Evolutionary conservation across 345 rosid species (phyloP).

Genomic region (Carallia brachiata): DNA sequence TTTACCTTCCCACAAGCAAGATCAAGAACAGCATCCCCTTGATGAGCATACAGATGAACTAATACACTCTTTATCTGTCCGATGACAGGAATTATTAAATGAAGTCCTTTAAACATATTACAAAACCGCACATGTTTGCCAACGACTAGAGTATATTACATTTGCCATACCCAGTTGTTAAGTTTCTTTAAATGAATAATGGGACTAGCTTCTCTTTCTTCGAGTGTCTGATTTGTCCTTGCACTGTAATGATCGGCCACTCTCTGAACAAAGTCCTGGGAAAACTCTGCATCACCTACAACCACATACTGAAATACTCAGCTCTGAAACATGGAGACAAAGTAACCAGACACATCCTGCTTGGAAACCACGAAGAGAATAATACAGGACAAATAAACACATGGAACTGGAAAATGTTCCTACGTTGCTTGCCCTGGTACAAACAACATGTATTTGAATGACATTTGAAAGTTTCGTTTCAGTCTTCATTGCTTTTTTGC

Average conservation of each 20-base stretch:
- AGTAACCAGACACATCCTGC: not conserved
- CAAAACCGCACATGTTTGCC: not conserved
- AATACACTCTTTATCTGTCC: conserved; percentile 93
- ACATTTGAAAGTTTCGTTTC: too few relatives aligned
- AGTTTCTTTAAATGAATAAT: conserved; percentile 94
- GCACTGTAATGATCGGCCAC: conserved; percentile 97
- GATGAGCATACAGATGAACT: conserved; percentile 83
- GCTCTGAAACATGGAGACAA: not conserved
- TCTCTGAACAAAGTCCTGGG: conserved; percentile 49
- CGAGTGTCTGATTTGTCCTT: conserved; percentile 94
- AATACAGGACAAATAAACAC: not conserved
- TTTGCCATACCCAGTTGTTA: conserved; percentile 70
- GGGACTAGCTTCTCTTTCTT: conserved; percentile 98
- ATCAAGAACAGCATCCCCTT: conserved; percentile 92
- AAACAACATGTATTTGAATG: too few relatives aligned
- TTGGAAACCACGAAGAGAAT: not conserved
- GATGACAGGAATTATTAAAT: not conserved
- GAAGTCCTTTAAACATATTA: not conserved
- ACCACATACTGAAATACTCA: conserved; percentile 9
- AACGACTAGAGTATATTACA: conserved; percentile 11
- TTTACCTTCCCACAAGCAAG: conserved; percentile 94
- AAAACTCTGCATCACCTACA: conserved; percentile 53
- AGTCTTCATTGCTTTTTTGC: too few relatives aligned
- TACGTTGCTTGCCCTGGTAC: too few relatives aligned
- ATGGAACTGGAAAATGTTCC: too few relatives aligned